Evolutionary conservation across 192 early-diverging fungal genomes (phyloP).

Genomic region (Podila verticillata): DNA sequence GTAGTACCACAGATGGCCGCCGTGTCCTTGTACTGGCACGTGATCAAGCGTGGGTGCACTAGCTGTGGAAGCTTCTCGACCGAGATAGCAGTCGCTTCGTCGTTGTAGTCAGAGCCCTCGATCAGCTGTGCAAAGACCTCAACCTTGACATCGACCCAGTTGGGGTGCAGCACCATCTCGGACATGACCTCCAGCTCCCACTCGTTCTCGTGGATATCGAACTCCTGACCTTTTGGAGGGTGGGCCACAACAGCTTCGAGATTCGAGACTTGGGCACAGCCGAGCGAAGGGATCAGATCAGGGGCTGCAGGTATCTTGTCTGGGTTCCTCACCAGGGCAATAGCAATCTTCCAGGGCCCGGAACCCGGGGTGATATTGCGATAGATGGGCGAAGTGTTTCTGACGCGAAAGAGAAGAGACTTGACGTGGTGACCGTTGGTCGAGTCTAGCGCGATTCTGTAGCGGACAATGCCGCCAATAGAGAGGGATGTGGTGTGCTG

Average conservation of each 20-base stretch:
- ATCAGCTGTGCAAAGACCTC: conserved; percentile 22
- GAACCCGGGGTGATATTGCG: conserved; percentile 34
- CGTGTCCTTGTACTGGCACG: conserved; percentile 42
- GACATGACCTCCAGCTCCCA: conserved; percentile 50
- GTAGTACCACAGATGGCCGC: conserved; percentile 25
- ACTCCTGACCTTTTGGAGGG: background rate
- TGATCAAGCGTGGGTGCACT: conserved; percentile 6
- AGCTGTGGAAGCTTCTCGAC: background rate
- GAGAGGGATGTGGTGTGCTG: conserved; percentile 32
- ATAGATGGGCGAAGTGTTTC: conserved; percentile 25
- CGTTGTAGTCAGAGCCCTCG: background rate
- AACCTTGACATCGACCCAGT: conserved; percentile 41
- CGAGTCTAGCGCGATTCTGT: conserved; percentile 22
- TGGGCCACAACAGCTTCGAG: conserved; percentile 15
- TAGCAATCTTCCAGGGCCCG: conserved; percentile 42
- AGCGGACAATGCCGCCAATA: conserved; percentile 41
- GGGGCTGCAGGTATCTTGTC: conserved; percentile 22
- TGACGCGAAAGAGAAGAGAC: conserved; percentile 30
- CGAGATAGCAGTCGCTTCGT: background rate
- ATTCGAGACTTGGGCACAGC: conserved; percentile 32
- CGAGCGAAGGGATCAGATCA: conserved; percentile 31
- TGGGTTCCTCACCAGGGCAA: conserved; percentile 28
- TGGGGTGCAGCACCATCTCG: conserved; percentile 36
- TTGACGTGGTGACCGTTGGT: conserved; percentile 1
- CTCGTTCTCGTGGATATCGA: conserved; percentile 6